Evolutionary conservation across 2,329 filamentous ascomycete genomes (phyloP), one percentile per base, ranked within the genome.

Genomic region (Teratosphaeria viscida): DNA sequence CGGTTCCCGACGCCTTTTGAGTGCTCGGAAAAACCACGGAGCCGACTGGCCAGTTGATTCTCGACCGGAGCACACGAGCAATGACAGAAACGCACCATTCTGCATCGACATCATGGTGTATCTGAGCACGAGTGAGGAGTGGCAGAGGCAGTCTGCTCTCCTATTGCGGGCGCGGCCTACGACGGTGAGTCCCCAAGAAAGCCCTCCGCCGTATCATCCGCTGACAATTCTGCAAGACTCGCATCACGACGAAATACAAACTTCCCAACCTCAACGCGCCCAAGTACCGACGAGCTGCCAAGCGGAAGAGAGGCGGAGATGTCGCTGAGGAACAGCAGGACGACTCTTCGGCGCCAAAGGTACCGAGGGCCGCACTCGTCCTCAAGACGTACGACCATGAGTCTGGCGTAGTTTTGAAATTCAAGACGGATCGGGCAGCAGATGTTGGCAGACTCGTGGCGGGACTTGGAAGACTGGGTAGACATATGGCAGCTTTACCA

Each of bases 191-290:
- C 64, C 61, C 61, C 65, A 57, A 16, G 11, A 59, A 43, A 57
- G 35, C 34, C 55, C 60, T 19, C 14, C 11, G n/a, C 12, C 58
- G n/a, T 7, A 34, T n/a, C 56, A 37, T 8, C 26, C 34, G 27
- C 57, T 55, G 55, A 59, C 59, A 58, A 7, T 19, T 19, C 53
- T 59, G 32, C 23, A 70, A 96, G 92, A 92, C 92, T 55, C 84
- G 86, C 70, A 90, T 97, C 77, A 95, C 90, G 66, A 96, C 92
- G 64, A 91, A 89, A 80, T 99, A 97, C 84, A 87, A 85, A 72
- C 85, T 92, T 72, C 69, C 70, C 19, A 68, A 71, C 57, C 65
- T 70, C 49, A 64, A 66, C 16, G 66, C 68, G 35, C 60, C 68
- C 63, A 69, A 68, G 57, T 68, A 70, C 67, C 63, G 69, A 72